Evolutionary conservation across 768 basidiomycete genomes (phyloP), one percentile per base, ranked within the genome.

Genomic region (Botryobasidium botryosum): DNA sequence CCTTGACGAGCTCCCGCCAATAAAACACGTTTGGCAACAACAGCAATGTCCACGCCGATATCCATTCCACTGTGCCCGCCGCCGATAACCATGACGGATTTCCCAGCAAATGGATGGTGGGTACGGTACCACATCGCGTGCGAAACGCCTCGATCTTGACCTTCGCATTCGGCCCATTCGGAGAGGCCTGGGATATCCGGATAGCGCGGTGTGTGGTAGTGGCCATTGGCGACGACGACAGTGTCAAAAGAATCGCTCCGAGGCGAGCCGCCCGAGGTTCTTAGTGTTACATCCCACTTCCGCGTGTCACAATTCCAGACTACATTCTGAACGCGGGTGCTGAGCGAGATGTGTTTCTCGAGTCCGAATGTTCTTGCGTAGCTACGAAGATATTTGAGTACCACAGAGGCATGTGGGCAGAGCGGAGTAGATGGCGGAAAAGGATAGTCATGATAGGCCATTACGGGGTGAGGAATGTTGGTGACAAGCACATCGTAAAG

Each of bases 401-500:
- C 79, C 5, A 62, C 61, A 0, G 64, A 51, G 2, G 82, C 80
- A 5, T 51, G 53, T 0, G 85, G 84, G 57, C 69, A 88, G 23
- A 85, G 63, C 1, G 75, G 67, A 0, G 83, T 85, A 2, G 70
- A 72, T 0, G 79, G 75, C 0, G 80, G 80, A 53, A 85, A 86
- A 1, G 66, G 54, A 53, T 71, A 75, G 37, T 68, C 68, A 1
- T 68, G 62, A 52, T 66, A 86, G 2, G 70, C 70, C 85, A 88
- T 87, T 40, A 77, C 47, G 1, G 78, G 78, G 51, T 86, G 79
- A 0, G 85, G 80, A 4, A 88, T 56, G 52, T 87, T 87, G 1
- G 84, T 78, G n/a, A 77, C 79, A 10, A 88, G 63, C 0, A 78
- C 77, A 53, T 86, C 78, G 53, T 88, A 88, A 6, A 84, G 54